Evolutionary conservation across 2,329 filamentous ascomycete species (phyloP).

Genomic region (Aspergillus fumigatus): DNA sequence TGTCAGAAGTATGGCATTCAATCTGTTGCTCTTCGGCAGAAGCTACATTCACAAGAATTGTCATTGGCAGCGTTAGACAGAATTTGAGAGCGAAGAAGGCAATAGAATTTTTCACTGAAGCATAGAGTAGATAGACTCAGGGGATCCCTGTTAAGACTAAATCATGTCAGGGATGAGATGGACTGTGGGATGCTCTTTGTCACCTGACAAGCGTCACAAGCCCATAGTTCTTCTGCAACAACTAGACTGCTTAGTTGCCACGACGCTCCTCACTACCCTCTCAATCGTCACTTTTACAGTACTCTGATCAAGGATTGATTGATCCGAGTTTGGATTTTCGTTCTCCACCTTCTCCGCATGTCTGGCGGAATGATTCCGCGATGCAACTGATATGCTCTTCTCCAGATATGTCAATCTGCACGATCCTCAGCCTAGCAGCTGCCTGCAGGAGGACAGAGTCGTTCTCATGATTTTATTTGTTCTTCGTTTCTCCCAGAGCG

Average conservation of each 20-base stretch:
- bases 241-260: not conserved
- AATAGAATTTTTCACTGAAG: not conserved
- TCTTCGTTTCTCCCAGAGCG: not conserved
- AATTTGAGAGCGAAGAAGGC: conserved; percentile 3
- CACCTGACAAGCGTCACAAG: not conserved
- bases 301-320: not conserved
- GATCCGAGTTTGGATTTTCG: not conserved
- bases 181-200: not conserved
- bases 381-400: not conserved
- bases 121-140: not conserved
- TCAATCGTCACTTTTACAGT: not conserved
- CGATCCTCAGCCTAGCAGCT: not conserved
- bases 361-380: not conserved
- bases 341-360: not conserved
- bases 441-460: not conserved
- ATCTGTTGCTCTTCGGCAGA: conserved; percentile 67
- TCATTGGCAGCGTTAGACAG: not conserved
- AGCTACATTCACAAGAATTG: conserved; percentile 22
- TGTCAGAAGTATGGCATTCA: conserved; percentile 71
- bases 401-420: not conserved
- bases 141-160: not conserved
- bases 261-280: not conserved
- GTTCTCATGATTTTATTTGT: not conserved
- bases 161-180: not conserved
- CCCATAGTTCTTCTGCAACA: not conserved